Percentiles rank a stretch among this genome's conserved stretches.
Evolutionary conservation across 2,329 filamentous ascomycete genomes (phyloP).

Genomic region (Fusarium keratoplasticum): DNA sequence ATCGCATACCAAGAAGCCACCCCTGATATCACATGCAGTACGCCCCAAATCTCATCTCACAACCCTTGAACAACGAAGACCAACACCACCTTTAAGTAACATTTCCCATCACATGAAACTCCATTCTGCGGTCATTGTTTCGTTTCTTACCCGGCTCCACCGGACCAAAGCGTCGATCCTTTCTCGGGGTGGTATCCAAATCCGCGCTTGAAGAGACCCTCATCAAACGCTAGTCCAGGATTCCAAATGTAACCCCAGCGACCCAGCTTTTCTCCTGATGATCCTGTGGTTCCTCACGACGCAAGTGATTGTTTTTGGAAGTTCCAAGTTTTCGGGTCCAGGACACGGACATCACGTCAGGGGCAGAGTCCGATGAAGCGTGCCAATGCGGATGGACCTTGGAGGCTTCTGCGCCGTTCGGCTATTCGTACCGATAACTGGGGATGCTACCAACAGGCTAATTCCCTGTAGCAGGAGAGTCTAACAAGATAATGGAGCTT

Average conservation of each 20-base stretch:
- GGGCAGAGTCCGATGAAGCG: neutral
- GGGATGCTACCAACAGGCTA: neutral
- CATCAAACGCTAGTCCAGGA: neutral
- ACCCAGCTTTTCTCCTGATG: neutral
- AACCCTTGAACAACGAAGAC: neutral
- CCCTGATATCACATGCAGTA: neutral
- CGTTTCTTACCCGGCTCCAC: neutral
- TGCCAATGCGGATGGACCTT: neutral
- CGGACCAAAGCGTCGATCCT: neutral
- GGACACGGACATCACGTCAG: neutral
- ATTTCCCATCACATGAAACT: neutral
- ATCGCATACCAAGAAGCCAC: neutral
- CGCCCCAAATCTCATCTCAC: neutral
- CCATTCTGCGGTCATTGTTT: neutral
- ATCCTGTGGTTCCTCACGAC: neutral
- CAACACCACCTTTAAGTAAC: neutral
- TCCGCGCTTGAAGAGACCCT: neutral
- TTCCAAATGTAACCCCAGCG: conserved; percentile 5
- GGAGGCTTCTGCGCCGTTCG: neutral
- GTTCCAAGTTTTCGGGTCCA: neutral
- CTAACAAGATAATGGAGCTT: neutral
- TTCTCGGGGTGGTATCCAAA: neutral
- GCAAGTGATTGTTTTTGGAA: neutral
- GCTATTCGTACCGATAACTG: neutral
- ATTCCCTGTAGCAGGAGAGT: neutral